Evolutionary conservation across 345 rosid species (phyloP), one percentile per base, ranked within the genome.

Genomic region (Eucalyptus tenuipes): DNA sequence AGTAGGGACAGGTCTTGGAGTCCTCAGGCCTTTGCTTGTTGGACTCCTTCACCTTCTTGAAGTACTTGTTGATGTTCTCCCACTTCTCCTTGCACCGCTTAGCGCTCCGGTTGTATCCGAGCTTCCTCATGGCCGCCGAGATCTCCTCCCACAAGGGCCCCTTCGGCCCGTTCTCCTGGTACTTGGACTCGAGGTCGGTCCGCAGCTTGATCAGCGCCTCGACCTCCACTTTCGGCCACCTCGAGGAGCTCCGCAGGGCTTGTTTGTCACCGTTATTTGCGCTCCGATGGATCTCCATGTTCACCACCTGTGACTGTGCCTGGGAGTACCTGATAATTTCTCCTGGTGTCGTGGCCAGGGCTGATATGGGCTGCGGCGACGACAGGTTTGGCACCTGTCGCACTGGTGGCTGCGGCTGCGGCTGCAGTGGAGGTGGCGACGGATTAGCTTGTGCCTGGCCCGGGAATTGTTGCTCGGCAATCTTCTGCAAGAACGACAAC

Each of bases 11-110:
- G 11, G 97, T 94, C 75, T 94, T 95, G 57, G 97, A 94, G 89
- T 94, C 95, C 64, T 91, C 95, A 1, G 95, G 92, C 91, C 97
- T 91, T 57, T 86, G 90, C 90, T 91, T 94, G 89, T 90, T 94
- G 90, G 94, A 92, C 75, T 94, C 97, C 87, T 94, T 94, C 88
- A 94, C 96, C 91, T 94, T 94, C 94, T 94, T 95, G 95, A 92
- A 95, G 92, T 95, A 95, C 91, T 95, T 95, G 93, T 95, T 95
- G 45, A 95, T 95, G 85, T 95, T 95, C 93, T 95, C 97, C 97
- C 97, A 95, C 89, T 95, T 95, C 92, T 95, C 97, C 87, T 95
- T 95, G 91, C 97, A 95, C 89, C 97, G 88, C 87, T 95, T 95
- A 27, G 95, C 79, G 45, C 81, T 94, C 14, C 97, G 92, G 57